Percentiles rank a stretch among this genome's conserved stretches.
Conservation (phyloP, 2,329 filamentous ascomycete genomes). For the Phialocephala subalpina region DNA sequence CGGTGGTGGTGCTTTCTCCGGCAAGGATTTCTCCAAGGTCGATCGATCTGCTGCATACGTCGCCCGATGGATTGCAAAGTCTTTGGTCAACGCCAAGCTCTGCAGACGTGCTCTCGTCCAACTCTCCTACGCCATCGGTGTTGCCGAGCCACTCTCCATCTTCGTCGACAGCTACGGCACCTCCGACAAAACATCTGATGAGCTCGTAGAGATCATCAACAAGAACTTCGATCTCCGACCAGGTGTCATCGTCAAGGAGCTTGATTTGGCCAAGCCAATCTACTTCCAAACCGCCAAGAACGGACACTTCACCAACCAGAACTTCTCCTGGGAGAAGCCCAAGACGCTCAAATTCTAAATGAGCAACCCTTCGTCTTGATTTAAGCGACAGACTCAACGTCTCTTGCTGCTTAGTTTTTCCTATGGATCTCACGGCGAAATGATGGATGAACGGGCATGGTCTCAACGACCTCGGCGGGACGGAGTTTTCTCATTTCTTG, state of each 20-base stretch:
- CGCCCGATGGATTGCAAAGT: conserved; percentile 99
- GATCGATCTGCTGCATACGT: conserved; percentile 98
- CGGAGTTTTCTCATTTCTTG: conserved; percentile 35
- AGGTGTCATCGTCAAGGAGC: conserved; percentile 97
- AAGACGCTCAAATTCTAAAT: conserved; percentile 91
- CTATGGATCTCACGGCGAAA: conserved; percentile 43
- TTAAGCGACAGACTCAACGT: conserved; percentile 45
- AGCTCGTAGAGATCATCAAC: conserved; percentile 94
- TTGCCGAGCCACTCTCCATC: conserved; percentile 96
- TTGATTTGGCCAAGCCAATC: conserved; percentile 90
- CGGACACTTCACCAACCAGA: conserved; percentile 99
- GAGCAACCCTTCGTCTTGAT: conserved; percentile 34
- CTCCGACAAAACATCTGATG: conserved; percentile 84
- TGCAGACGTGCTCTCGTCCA: conserved; percentile 94
- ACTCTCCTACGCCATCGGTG: conserved; percentile 99
- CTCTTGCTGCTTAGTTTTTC: conserved; percentile 37
- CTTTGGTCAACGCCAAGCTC: conserved; percentile 86
- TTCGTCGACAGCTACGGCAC: conserved; percentile 99
- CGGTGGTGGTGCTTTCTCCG: conserved; percentile 99
- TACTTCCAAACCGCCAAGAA: conserved; percentile 99
- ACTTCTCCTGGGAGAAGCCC: conserved; percentile 98
- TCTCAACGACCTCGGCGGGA: conserved; percentile 45
- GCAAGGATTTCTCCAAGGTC: conserved; percentile 99
- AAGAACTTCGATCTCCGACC: conserved; percentile 98
- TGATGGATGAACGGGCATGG: conserved; percentile 43